phyloP scores from a whole-genome alignment of 208 protist species.

The Leishmania tropica region DNA sequence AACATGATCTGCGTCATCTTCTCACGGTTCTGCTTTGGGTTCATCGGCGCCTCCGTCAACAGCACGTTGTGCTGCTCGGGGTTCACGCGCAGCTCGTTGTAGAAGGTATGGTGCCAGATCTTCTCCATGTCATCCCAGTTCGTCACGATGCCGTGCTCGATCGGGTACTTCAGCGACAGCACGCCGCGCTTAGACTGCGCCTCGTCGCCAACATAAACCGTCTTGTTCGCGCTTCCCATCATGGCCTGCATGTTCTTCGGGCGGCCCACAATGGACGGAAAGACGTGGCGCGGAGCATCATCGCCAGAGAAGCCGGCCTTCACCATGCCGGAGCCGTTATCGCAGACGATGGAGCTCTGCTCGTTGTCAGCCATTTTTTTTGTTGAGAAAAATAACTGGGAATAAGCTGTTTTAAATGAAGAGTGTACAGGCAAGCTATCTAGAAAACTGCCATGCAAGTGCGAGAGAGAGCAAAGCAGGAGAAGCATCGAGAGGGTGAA shows the following conservation, averaged over 20 bases:
- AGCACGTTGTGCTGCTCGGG: conserved; percentile 98
- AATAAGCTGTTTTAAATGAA: background rate
- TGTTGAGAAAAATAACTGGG: background rate
- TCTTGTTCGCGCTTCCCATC: conserved; percentile 96
- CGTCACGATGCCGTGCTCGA: conserved; percentile 96
- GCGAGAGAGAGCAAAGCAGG: background rate
- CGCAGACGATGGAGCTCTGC: conserved; percentile 77
- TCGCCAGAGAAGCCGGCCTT: conserved; percentile 97
- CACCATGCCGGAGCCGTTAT: conserved; percentile 91
- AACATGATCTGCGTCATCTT: conserved; percentile 97
- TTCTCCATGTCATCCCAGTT: conserved; percentile 99
- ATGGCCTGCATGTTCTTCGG: conserved; percentile 95
- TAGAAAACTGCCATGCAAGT: background rate
- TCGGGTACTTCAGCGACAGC: conserved; percentile 94
- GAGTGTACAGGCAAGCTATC: background rate
- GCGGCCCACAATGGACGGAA: conserved; percentile 96
- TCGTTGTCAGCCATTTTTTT: conserved; percentile 74
- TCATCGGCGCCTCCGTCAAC: conserved; percentile 92
- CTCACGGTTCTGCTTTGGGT: conserved; percentile 93
- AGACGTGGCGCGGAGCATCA: conserved; percentile 96
- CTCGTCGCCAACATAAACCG: conserved; percentile 95
- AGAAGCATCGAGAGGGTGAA: background rate
- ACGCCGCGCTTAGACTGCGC: conserved; percentile 95
- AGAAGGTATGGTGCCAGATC: conserved; percentile 99
- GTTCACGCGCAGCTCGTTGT: conserved; percentile 97